A percentile compares a stretch with the other conserved stretches of the same genome.
phyloP scores from a whole-genome alignment of 805 yeast species.

The Pichia gijzeniarum region DNA sequence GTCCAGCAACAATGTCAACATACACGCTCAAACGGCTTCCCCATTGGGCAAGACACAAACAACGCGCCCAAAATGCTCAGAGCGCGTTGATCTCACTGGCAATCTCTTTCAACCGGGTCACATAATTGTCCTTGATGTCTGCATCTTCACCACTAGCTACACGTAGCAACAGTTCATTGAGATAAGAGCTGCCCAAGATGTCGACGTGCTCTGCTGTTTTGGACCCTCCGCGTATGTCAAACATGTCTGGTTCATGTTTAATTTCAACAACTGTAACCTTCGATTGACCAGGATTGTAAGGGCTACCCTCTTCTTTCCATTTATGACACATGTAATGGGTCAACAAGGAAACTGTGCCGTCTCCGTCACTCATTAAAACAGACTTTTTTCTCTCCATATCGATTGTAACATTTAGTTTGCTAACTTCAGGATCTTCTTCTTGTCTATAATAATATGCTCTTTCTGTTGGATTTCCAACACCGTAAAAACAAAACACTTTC shows the following conservation, averaged over 20 bases:
- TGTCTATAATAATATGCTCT: constrained; percentile 83
- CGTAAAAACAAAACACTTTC: constrained; percentile 85
- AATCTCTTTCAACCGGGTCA: constrained; percentile 44
- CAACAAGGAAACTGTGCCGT: constrained; percentile 85
- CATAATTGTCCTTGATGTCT: constrained; percentile 50
- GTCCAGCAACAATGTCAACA: no score
- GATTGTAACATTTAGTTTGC: constrained; percentile 63
- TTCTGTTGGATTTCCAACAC: constrained; percentile 96
- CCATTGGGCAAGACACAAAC: not conserved
- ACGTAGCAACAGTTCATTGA: constrained; percentile 76
- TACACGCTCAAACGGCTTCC: not conserved
- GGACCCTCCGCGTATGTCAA: constrained; percentile 95
- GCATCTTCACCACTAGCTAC: constrained; percentile 82
- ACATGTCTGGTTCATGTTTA: constrained; percentile 86
- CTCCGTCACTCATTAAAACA: constrained; percentile 85
- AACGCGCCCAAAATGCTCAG: constrained; percentile 8
- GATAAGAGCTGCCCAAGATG: constrained; percentile 85
- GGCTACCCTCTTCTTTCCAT: constrained; percentile 62
- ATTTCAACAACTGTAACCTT: constrained; percentile 82
- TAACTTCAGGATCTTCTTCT: constrained; percentile 44
- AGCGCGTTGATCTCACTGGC: constrained; percentile 9
- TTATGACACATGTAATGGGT: constrained; percentile 89
- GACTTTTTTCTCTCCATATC: constrained; percentile 58
- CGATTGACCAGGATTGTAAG: constrained; percentile 73
- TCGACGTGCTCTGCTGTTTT: constrained; percentile 98